A percentile compares a stretch with the other conserved stretches of the same genome.
Conservation (phyloP, 192 early-diverging fungal genomes). For the Pilobolus umbonatus region DNA sequence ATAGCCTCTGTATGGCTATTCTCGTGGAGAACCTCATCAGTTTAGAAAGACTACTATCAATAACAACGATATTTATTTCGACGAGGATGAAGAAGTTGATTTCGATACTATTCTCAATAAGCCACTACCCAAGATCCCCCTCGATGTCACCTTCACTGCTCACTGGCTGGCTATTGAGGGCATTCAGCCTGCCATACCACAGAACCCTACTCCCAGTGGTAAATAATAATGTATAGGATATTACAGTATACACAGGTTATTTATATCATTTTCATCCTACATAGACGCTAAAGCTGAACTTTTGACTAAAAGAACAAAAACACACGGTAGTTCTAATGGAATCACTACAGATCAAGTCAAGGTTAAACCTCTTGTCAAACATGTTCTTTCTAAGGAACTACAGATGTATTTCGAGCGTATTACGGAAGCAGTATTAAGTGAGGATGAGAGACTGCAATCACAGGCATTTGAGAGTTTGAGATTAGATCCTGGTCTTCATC, state of each 20-base stretch:
- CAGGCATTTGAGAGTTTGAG: slow-evolving; percentile 79
- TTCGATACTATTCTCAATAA: slow-evolving; percentile 83
- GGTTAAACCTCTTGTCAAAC: slow-evolving; percentile 77
- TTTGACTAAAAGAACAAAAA: slow-evolving; percentile 43
- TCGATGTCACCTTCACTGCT: slow-evolving; percentile 84
- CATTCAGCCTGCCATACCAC: slow-evolving; percentile 94
- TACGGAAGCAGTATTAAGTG: slow-evolving; percentile 69
- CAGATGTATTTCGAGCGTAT: slow-evolving; percentile 94
- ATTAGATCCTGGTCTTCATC: slow-evolving; percentile 90
- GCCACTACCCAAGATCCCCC: slow-evolving; percentile 85
- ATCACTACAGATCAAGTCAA: slow-evolving; percentile 37
- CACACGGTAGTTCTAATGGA: slow-evolving; percentile 14
- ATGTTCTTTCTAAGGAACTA: slow-evolving; percentile 87
- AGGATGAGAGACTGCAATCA: slow-evolving; percentile 57
- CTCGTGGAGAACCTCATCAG: slow-evolving; percentile 55
- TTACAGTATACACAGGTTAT: not conserved
- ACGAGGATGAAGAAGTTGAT: slow-evolving; percentile 92
- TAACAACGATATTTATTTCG: slow-evolving; percentile 73
- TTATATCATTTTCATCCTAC: not conserved
- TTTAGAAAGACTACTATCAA: slow-evolving; percentile 69
- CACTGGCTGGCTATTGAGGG: slow-evolving; percentile 99
- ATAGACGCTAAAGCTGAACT: slow-evolving; percentile 51
- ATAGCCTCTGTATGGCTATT: slow-evolving; percentile 90
- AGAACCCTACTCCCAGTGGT: slow-evolving; percentile 83
- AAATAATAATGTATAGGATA: not conserved